Evolutionary conservation across 768 basidiomycete species (phyloP).

Genomic region (Kwoniella shandongensis): DNA sequence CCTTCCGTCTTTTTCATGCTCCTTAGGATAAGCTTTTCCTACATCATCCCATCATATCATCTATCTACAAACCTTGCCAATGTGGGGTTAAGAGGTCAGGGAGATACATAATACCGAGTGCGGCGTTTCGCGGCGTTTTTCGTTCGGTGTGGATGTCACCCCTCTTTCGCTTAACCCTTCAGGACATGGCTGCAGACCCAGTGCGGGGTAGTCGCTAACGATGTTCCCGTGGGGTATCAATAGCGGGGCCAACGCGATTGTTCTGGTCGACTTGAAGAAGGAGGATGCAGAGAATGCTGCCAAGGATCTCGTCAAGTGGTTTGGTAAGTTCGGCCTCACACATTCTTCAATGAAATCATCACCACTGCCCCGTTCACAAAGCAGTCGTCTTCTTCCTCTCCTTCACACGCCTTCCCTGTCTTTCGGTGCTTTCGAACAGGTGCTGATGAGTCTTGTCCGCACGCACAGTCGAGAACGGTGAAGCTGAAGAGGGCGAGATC

Average conservation of each 20-base stretch:
- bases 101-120: too few relatives aligned
- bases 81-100: too few relatives aligned
- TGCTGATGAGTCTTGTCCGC: neutral
- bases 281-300: constrained; percentile 68
- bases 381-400: neutral
- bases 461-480: constrained; percentile 56
- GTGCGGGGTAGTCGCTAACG: neutral
- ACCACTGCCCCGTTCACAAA: constrained; percentile 17
- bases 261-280: constrained; percentile 75
- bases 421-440: neutral
- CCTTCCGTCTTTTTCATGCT: too few relatives aligned
- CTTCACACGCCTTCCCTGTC: neutral
- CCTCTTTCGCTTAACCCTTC: too few relatives aligned
- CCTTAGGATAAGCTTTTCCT: too few relatives aligned
- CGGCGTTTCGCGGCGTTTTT: constrained; percentile 1
- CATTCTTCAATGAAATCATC: neutral
- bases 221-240: too few relatives aligned
- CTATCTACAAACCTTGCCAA: too few relatives aligned
- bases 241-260: constrained; percentile 77
- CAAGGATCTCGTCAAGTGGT: constrained; percentile 63
- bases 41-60: too few relatives aligned
- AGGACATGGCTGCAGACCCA: too few relatives aligned
- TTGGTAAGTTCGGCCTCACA: constrained; percentile 54
- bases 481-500: constrained; percentile 61
- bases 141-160: too few relatives aligned